These are phyloP conservation scores for Capsicum pubescens DNA, from an alignment of 257 asterid genomes.

Conservation along the genomic window DNA sequence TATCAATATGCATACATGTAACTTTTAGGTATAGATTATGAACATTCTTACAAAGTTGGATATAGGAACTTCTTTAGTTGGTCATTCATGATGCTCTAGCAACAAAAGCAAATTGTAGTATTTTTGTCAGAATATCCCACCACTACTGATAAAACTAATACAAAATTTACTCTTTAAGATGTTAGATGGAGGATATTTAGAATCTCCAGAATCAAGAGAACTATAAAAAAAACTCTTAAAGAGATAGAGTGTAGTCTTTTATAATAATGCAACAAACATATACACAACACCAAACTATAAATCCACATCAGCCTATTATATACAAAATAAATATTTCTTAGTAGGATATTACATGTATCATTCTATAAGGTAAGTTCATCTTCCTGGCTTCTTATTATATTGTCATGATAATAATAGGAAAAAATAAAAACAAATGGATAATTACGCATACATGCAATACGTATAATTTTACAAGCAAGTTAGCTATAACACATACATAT, in stretches of 20 bases:
- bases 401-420: not conserved
- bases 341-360: not conserved
- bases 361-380: not conserved
- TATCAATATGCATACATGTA: not conserved
- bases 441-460: too few relatives aligned
- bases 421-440: not conserved
- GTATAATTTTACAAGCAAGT: too few relatives aligned
- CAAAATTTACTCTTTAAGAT: not conserved
- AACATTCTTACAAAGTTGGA: not conserved
- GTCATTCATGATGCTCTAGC: constrained; percentile 1
- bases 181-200: not conserved
- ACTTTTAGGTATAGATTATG: not conserved
- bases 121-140: not conserved
- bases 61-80: not conserved
- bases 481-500: too few relatives aligned
- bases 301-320: not conserved
- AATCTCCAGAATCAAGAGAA: not conserved
- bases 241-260: not conserved
- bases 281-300: constrained; percentile 14
- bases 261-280: not conserved
- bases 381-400: not conserved
- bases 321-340: constrained; percentile 9
- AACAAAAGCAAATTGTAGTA: not conserved
- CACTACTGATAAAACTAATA: not conserved
- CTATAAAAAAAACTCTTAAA: not conserved